phyloP scores from a whole-genome alignment of 192 early-diverging fungal species.

The Rhizophagus sp. region DNA sequence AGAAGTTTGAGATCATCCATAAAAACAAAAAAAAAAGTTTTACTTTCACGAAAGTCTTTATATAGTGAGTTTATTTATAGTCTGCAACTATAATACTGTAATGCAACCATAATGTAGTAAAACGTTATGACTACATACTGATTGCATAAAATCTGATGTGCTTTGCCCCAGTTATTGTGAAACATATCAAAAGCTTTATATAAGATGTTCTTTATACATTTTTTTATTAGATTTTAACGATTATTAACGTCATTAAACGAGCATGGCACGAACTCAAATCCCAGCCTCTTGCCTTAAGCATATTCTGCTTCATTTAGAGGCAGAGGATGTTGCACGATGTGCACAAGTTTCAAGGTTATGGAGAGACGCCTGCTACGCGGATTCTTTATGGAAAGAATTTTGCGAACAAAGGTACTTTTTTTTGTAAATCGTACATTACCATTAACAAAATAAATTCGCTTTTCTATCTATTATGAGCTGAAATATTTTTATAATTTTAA shows the following conservation, averaged over 20 bases:
- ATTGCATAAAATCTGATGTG: neutral
- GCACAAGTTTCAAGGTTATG: slow-evolving; percentile 29
- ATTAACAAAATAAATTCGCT: neutral
- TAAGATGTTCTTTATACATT: neutral
- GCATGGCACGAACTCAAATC: slow-evolving; percentile 21
- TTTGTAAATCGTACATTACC: neutral
- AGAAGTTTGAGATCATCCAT: neutral
- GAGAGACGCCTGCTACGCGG: slow-evolving; percentile 23
- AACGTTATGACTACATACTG: neutral
- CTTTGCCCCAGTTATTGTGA: neutral
- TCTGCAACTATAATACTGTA: neutral
- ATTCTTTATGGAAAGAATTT: slow-evolving; percentile 27
- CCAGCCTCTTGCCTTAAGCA: slow-evolving; percentile 21
- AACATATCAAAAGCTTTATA: neutral
- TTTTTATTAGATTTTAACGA: neutral
- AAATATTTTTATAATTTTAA: neutral
- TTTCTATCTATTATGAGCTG: neutral
- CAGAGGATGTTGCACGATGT: slow-evolving; percentile 24
- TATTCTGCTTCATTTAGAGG: slow-evolving; percentile 22
- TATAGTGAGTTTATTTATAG: neutral
- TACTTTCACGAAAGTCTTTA: neutral
- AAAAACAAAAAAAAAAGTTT: neutral
- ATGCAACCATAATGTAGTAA: neutral
- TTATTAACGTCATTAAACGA: neutral
- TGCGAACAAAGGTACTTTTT: slow-evolving; percentile 17